Base-by-base conservation (phyloP, 495 filamentous ascomycete species). In the Penicillium diatomitis region DNA sequence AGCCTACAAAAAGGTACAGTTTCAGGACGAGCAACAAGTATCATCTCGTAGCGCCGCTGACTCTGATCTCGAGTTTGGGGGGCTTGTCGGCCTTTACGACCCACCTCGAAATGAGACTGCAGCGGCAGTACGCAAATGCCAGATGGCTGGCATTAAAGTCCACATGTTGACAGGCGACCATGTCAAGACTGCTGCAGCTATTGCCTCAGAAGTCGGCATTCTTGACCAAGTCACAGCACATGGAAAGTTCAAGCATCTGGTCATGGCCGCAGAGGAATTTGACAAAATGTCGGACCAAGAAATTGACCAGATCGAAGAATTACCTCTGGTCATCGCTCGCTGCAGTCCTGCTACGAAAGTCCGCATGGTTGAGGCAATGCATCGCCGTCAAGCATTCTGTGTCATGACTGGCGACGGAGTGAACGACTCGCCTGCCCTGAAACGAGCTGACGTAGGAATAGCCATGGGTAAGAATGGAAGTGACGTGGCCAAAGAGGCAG, bases 401-500 rank as follows among this genome's bases (percentile, higher is more conserved):
- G 83, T 82, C 8, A 86, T 86, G 82, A 86, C 81, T 11, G 84
- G 87, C 9, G 88, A 94, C 58, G 87, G 88, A 4, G 88, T 94
- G 42, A 94, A 94, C 55, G 87, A 94, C 52, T 85, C 86, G 1
- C 88, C 88, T 0, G 85, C 84, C 8, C 71, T 94, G 30, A 84
- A 83, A 50, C 71, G 79, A 27, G 85, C 88, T 3, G 87, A 92
- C 54, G 85, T 90, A 6, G 87, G 87, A 30, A 92, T 92, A 49
- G 87, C 87, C 20, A 90, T 91, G 86, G 87, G 87, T 9, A 79
- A 83, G 39, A 72, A 81, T 38, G 90, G 89, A 4, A 89, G 85
- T 28, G 90, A 95, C 52, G 89, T 95, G n/a, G 89, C 89, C 29
- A 94, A 90, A 61, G 86, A 85, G 33, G 88, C 88, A 2, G 82